Base-by-base conservation (phyloP, 2,329 filamentous ascomycete species). In the Colletotrichum scovillei region DNA sequence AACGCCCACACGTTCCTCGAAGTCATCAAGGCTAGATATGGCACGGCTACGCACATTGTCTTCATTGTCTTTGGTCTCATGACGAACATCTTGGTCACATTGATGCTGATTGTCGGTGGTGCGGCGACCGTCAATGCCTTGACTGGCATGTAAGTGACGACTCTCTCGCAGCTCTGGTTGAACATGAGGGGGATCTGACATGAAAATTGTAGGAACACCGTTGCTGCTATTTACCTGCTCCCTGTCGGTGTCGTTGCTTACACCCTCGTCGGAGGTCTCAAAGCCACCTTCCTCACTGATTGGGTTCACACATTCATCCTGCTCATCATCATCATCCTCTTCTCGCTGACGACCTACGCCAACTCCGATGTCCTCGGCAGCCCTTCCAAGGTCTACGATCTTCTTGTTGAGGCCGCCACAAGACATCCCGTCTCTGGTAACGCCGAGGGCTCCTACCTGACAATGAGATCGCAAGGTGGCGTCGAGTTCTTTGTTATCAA, bases 221-320 rank as follows among this genome's bases (percentile, higher is more conserved):
- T 92, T 11, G 95, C 95, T 1, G 95, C 94, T 72, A 97, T 94
- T 79, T 97, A 95, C 84, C 85, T 97, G 55, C 86, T 97, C 2
- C 95, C 95, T 0, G 84, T 95, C 7, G 93, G 93, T 75, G 94
- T 96, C 24, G 89, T 94, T 2, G 83, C 93, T 0, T 95, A 95
- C 80, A 95, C 93, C 7, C 86, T 89, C 12, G 73, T 89, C 59
- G 89, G 88, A 58, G 93, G 93, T 22, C 92, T 95, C 80, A 95
- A 95, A 82, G 92, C 92, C 0, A 95, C 93, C 0, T 93, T 95
- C 76, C 83, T 95, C 75, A 95, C 93, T 0, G 92, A 94, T 77
- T 95, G 92, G 81, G 88, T 94, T 42, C 93, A 97, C 80, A 95
- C 94, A 0, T 91, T 95, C 26, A 90, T 94, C 75, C 88, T 94